Evolutionary conservation across 805 yeast species (phyloP).

Genomic region (Saccharomycopsis vini): DNA sequence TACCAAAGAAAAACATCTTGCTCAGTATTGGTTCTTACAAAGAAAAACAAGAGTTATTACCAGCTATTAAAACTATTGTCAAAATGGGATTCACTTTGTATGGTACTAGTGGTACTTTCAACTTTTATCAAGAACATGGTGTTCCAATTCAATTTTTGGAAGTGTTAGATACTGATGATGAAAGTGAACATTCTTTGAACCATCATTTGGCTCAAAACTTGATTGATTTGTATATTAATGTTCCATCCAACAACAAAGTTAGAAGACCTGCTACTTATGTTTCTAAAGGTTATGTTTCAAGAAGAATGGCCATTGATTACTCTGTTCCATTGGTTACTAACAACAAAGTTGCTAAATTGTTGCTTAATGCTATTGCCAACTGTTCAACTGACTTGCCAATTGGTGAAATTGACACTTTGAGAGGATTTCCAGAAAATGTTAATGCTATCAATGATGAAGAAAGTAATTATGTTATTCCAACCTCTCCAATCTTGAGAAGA

Average conservation of each 20-base stretch:
- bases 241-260: slow-evolving; percentile 95
- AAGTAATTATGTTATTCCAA: neutral
- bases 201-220: slow-evolving; percentile 94
- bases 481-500: slow-evolving; percentile 13
- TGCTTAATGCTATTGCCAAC: slow-evolving; percentile 89
- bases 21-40: slow-evolving; percentile 93
- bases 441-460: too few relatives aligned
- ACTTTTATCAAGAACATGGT: slow-evolving; percentile 89
- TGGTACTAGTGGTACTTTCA: slow-evolving; percentile 99
- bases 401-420: slow-evolving; percentile 18
- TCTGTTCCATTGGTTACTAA: slow-evolving; percentile 96
- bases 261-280: slow-evolving; percentile 98
- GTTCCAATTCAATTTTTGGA: slow-evolving; percentile 94
- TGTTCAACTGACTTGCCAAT: slow-evolving; percentile 26
- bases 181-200: slow-evolving; percentile 86
- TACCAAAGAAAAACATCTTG: slow-evolving; percentile 91
- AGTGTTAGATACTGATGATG: slow-evolving; percentile 59
- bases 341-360: slow-evolving; percentile 91
- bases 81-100: slow-evolving; percentile 84
- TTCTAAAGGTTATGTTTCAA: slow-evolving; percentile 94
- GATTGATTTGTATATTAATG: slow-evolving; percentile 91
- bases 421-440: slow-evolving; percentile 14
- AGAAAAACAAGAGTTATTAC: slow-evolving; percentile 89
- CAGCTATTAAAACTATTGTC: slow-evolving; percentile 70
- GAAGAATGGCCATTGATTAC: slow-evolving; percentile 99